Conservation (phyloP, 2,329 filamentous ascomycete species). For the Fusarium sp. region DNA sequence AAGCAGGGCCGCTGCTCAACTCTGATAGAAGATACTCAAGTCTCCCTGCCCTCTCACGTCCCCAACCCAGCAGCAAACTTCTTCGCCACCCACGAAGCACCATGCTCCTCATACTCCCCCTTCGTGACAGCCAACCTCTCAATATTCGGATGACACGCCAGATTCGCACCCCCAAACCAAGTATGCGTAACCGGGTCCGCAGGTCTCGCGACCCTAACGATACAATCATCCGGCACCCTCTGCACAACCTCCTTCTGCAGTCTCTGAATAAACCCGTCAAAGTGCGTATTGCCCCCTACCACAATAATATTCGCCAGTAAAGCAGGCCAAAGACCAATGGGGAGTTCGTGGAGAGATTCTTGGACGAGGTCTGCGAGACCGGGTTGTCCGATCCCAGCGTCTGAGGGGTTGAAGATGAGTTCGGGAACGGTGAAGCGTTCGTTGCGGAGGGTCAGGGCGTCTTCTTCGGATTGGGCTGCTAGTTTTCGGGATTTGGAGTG, state of each 20-base stretch:
- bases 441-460: conserved; percentile 87
- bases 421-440: conserved; percentile 93
- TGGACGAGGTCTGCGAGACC: conserved; percentile 86
- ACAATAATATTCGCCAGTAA: conserved; percentile 89
- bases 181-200: conserved; percentile 81
- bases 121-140: conserved; percentile 81
- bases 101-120: conserved; percentile 90
- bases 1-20: not conserved
- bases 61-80: conserved; percentile 66
- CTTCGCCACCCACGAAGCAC: conserved; percentile 77
- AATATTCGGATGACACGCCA: conserved; percentile 77
- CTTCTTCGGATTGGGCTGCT: conserved; percentile 67
- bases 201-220: conserved; percentile 78
- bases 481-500: conserved; percentile 65
- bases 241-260: conserved; percentile 80
- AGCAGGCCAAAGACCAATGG: conserved; percentile 84
- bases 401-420: conserved; percentile 85
- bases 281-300: conserved; percentile 85
- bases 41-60: conserved; percentile 12
- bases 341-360: conserved; percentile 79
- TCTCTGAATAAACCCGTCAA: conserved; percentile 84
- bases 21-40: not conserved
- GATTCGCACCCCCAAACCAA: conserved; percentile 85
- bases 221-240: conserved; percentile 79
- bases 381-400: conserved; percentile 85